A percentile compares a stretch with the other conserved stretches of the same genome.
Evolutionary conservation across 768 basidiomycete genomes (phyloP).

Genomic region (Auricularia cornea): DNA sequence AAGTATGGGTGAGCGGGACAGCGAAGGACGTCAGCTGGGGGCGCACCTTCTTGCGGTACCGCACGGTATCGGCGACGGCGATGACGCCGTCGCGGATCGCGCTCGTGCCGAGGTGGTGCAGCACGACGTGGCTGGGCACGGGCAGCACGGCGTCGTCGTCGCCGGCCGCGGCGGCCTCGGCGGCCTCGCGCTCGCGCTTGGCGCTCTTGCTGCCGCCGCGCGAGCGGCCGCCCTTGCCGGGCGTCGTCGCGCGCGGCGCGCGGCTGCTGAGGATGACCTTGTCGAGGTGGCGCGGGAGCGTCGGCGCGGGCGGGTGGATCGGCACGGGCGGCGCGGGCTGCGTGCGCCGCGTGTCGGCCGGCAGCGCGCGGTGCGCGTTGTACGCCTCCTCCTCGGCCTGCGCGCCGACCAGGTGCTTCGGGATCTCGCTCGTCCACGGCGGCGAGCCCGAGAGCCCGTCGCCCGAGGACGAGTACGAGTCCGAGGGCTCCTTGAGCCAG

Average conservation of each 20-base stretch:
- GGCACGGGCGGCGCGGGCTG: slow-evolving; percentile 51
- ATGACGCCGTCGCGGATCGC: slow-evolving; percentile 91
- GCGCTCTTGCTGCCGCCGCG: neutral
- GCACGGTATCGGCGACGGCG: slow-evolving; percentile 84
- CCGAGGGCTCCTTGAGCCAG: neutral
- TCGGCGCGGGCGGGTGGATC: slow-evolving; percentile 80
- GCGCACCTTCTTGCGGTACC: slow-evolving; percentile 84
- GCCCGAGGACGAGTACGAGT: slow-evolving; percentile 7
- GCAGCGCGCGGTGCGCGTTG: slow-evolving; percentile 33
- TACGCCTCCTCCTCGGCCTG: slow-evolving; percentile 79
- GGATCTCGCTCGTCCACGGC: slow-evolving; percentile 74
- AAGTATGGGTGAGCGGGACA: slow-evolving; percentile 10
- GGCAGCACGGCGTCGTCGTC: slow-evolving; percentile 90
- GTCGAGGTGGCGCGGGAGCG: slow-evolving; percentile 83
- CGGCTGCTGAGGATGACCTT: slow-evolving; percentile 79
- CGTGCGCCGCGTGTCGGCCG: slow-evolving; percentile 16
- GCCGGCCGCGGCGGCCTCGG: slow-evolving; percentile 20
- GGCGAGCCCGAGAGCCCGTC: slow-evolving; percentile 15
- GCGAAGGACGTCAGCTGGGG: neutral
- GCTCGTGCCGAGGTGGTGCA: slow-evolving; percentile 92
- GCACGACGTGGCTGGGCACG: slow-evolving; percentile 86
- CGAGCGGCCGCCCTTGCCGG: neutral
- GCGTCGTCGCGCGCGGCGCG: slow-evolving; percentile 12
- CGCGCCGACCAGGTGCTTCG: slow-evolving; percentile 67
- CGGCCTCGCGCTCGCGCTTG: slow-evolving; percentile 2